Evolutionary conservation across 2,329 filamentous ascomycete genomes (phyloP).

Genomic region (Neofusicoccum sp.): DNA sequence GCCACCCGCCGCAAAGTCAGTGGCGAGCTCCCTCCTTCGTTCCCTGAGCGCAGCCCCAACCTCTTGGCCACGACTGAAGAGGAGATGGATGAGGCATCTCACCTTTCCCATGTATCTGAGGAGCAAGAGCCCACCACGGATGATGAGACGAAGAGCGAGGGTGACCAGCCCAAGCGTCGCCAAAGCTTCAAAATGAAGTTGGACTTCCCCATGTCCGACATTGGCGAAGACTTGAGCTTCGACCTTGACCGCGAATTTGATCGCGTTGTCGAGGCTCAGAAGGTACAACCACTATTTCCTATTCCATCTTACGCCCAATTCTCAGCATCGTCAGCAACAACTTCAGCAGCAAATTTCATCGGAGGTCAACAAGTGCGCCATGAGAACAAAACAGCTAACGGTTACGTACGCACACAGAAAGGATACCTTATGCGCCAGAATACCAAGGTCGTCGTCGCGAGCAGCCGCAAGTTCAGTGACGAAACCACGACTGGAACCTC

Average conservation of each 20-base stretch:
- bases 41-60: slow-evolving; percentile 41
- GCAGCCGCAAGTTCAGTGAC: slow-evolving; percentile 60
- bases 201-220: slow-evolving; percentile 77
- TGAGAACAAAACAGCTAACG: slow-evolving; percentile 14
- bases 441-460: slow-evolving; percentile 95
- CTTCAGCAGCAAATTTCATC: neutral
- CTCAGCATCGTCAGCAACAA: neutral
- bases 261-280: slow-evolving; percentile 92
- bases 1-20: slow-evolving; percentile 85
- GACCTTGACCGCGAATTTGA: slow-evolving; percentile 93
- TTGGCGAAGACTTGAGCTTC: slow-evolving; percentile 72
- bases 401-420: slow-evolving; percentile 67
- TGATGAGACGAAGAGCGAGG: slow-evolving; percentile 27
- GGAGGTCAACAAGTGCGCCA: neutral
- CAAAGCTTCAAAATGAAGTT: slow-evolving; percentile 61
- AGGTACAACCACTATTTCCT: slow-evolving; percentile 63
- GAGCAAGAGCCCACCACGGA: slow-evolving; percentile 36
- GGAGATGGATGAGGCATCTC: slow-evolving; percentile 17
- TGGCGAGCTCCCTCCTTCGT: slow-evolving; percentile 61
- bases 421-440: slow-evolving; percentile 99
- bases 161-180: slow-evolving; percentile 30
- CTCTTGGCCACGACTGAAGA: slow-evolving; percentile 36
- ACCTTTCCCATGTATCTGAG: slow-evolving; percentile 16
- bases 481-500: slow-evolving; percentile 56
- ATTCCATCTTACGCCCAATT: slow-evolving; percentile 13